Evolutionary conservation across 305 asterid species (phyloP).

Genomic region (Caryopteris hybrid): DNA sequence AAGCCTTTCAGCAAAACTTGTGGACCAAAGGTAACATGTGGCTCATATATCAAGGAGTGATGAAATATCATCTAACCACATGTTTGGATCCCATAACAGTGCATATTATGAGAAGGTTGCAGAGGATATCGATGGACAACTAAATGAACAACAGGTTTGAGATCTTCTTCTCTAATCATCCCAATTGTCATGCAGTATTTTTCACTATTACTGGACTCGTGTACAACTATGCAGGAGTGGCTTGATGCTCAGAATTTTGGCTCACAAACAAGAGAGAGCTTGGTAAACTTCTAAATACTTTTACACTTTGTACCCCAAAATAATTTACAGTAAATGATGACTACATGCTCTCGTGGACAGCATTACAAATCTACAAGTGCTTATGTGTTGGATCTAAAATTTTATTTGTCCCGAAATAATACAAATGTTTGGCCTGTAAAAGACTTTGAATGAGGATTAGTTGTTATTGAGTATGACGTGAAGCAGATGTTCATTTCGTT

Average conservation of each 20-base stretch:
- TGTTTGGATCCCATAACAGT: slow-evolving; percentile 40
- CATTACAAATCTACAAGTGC: not conserved
- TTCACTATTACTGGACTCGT: slow-evolving; percentile 7
- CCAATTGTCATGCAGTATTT: slow-evolving; percentile 17
- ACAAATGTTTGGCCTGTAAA: not conserved
- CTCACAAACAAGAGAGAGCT: slow-evolving; percentile 30
- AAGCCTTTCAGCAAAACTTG: slow-evolving; percentile 48
- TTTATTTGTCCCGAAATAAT: not conserved
- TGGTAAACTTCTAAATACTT: slow-evolving; percentile 25
- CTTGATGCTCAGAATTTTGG: slow-evolving; percentile 26
- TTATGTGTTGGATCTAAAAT: not conserved
- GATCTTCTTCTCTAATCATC: slow-evolving; percentile 23
- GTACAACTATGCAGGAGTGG: slow-evolving; percentile 41
- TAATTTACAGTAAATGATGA: slow-evolving; percentile 5
- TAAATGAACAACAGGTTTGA: slow-evolving; percentile 68
- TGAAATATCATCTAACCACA: slow-evolving; percentile 19
- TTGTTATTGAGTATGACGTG: not conserved
- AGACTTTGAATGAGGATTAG: not conserved
- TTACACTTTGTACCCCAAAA: slow-evolving; percentile 1
- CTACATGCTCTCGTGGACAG: not conserved
- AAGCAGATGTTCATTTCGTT: slow-evolving; percentile 4
- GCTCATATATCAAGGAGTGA: slow-evolving; percentile 9
- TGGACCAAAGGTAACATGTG: slow-evolving; percentile 55
- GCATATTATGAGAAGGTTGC: slow-evolving; percentile 38
- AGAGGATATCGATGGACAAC: slow-evolving; percentile 39